These are phyloP conservation scores for Candida maris DNA, from an alignment of 805 yeast species.

Conservation along the genomic window DNA sequence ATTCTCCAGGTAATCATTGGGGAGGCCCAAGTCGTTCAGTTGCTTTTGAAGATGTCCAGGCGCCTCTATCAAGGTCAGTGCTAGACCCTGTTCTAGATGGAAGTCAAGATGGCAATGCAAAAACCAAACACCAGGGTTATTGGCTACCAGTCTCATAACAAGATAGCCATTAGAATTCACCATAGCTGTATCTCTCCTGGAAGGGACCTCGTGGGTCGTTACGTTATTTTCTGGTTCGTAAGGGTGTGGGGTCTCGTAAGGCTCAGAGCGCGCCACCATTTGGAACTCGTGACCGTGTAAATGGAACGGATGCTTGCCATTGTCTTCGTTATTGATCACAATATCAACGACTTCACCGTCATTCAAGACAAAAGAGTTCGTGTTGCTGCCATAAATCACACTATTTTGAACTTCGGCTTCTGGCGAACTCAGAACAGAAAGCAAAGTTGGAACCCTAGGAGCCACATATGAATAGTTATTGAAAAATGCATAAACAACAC, in stretches of 20 bases:
- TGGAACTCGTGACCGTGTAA: slow-evolving; percentile 91
- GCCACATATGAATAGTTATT: slow-evolving; percentile 59
- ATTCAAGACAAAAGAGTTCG: slow-evolving; percentile 59
- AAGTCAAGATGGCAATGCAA: slow-evolving; percentile 91
- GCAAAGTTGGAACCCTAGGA: slow-evolving; percentile 70
- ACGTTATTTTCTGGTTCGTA: slow-evolving; percentile 42
- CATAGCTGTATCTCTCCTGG: slow-evolving; percentile 66
- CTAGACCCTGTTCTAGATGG: slow-evolving; percentile 81
- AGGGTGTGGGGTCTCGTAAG: slow-evolving; percentile 54
- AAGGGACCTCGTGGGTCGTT: slow-evolving; percentile 55
- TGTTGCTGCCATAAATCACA: slow-evolving; percentile 69
- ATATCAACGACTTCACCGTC: slow-evolving; percentile 66
- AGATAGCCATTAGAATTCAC: slow-evolving; percentile 66
- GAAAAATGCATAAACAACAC: slow-evolving; percentile 74
- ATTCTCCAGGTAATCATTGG: slow-evolving; percentile 44
- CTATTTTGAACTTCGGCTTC: slow-evolving; percentile 46
- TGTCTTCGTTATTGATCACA: slow-evolving; percentile 74
- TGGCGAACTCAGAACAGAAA: slow-evolving; percentile 62
- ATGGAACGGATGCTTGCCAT: slow-evolving; percentile 96
- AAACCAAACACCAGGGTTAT: slow-evolving; percentile 92
- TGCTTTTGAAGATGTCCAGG: slow-evolving; percentile 52
- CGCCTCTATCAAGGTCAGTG: slow-evolving; percentile 67
- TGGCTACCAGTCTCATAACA: slow-evolving; percentile 70
- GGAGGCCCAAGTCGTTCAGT: slow-evolving; percentile 28
- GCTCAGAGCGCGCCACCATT: slow-evolving; percentile 61